Evolutionary conservation across 257 asterid genomes (phyloP).

Genomic region (Jacaranda mimosifolia): DNA sequence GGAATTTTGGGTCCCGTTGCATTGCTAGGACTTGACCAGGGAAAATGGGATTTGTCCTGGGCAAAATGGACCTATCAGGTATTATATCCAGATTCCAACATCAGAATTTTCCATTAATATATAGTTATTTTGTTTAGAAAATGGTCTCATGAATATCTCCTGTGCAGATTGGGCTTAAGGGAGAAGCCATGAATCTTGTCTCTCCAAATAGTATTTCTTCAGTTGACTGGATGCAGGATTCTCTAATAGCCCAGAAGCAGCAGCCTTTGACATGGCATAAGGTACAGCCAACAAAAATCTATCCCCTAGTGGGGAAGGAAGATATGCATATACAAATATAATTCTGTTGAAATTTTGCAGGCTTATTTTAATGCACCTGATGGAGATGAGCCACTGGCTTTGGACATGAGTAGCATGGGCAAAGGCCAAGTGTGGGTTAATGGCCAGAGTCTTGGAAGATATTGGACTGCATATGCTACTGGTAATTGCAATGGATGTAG

Average conservation of each 20-base stretch:
- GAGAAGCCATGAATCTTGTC: conserved; percentile 79
- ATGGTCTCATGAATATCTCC: conserved; percentile 36
- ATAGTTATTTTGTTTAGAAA: neutral
- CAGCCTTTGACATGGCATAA: conserved; percentile 89
- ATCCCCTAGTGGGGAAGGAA: conserved; percentile 1
- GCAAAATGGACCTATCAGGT: conserved; percentile 93
- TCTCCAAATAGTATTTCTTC: conserved; percentile 65
- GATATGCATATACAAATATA: conserved; percentile 1
- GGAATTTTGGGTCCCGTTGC: conserved; percentile 85
- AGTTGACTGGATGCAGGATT: conserved; percentile 83
- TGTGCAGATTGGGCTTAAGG: conserved; percentile 87
- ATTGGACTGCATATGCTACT: conserved; percentile 77
- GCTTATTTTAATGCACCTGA: conserved; percentile 78
- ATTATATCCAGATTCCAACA: neutral
- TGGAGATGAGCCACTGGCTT: conserved; percentile 89
- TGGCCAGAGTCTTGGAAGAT: conserved; percentile 88
- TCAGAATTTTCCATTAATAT: neutral
- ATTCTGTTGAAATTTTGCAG: conserved; percentile 44
- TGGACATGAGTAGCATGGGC: conserved; percentile 95
- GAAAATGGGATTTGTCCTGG: conserved; percentile 80
- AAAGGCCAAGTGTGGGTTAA: conserved; percentile 95
- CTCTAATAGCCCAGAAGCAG: conserved; percentile 73
- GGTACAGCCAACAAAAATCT: conserved; percentile 49
- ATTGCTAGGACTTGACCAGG: conserved; percentile 77
- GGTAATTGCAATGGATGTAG: conserved; percentile 79